Conservation (phyloP, 2,329 filamentous ascomycete species). For the Raffaelea albimanens region DNA sequence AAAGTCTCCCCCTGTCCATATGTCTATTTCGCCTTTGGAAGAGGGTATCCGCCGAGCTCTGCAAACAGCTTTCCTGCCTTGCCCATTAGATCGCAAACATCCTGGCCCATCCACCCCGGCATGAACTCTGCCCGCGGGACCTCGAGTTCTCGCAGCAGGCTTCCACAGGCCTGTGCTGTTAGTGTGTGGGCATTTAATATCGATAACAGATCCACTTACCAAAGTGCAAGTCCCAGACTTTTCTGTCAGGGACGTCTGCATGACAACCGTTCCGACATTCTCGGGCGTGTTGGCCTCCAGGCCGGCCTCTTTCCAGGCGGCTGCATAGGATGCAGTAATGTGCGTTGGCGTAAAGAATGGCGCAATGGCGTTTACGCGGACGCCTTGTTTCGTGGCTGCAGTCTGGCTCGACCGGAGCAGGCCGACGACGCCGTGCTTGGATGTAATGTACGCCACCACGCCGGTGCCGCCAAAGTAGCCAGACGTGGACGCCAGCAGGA, state of each 20-base stretch:
- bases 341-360: conserved; percentile 34
- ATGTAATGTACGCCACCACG: conserved; percentile 15
- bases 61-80: conserved; percentile 23
- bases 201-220: conserved; percentile 8
- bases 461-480: conserved; percentile 18
- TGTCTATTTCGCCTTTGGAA: conserved; percentile 14
- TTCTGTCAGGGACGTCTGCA: conserved; percentile 22
- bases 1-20: no score
- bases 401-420: conserved; percentile 8
- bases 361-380: conserved; percentile 31
- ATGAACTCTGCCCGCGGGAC: conserved; percentile 16
- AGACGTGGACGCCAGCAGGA: conserved; percentile 28
- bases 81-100: conserved; percentile 21
- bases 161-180: conserved; percentile 20
- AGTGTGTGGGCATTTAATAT: neutral
- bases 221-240: conserved; percentile 19
- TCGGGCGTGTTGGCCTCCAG: conserved; percentile 28
- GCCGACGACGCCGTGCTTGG: conserved; percentile 14
- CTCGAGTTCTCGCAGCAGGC: conserved; percentile 20
- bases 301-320: conserved; percentile 23
- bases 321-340: conserved; percentile 27
- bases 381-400: conserved; percentile 18
- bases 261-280: conserved; percentile 27
- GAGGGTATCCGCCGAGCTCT: conserved; percentile 22
- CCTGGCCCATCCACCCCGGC: conserved; percentile 22